Evolutionary conservation across 2,329 filamentous ascomycete species (phyloP), one percentile per base, ranked within the genome.

Genomic region (Aaosphaeria pasadenensis): DNA sequence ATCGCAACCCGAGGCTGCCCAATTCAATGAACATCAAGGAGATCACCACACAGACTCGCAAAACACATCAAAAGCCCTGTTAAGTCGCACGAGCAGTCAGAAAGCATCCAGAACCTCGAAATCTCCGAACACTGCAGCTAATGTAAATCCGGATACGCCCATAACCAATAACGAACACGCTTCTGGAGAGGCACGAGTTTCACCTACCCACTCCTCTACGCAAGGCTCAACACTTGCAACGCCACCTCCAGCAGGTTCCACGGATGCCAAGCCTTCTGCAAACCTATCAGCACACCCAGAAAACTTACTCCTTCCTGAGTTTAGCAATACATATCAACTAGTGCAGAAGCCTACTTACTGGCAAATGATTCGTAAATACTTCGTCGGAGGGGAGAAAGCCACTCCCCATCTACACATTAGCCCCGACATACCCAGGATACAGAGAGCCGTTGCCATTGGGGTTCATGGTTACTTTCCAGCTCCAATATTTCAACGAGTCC

Each of bases 381-480:
- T 70, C 57, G 55, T 60, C 60, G 77, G 59, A 52, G 75, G 67
- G 63, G 88, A 46, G 74, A 79, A 30, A 76, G 80, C 85, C 43
- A 69, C 78, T 6, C 76, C 82, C 4, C 78, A 96, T 66, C 83
- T 96, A 5, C 86, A 84, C 56, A 80, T 89, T 31, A 73, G 83
- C 5, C 84, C 84, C 40, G 82, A 88, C 6, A 77, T 83, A 0
- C 87, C 84, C 1, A 87, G 81, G 55, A 84, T 97, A 42, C 89
- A 84, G 62, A 94, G 87, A 56, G 94, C 94, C 9, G 79, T 99
- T 5, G 91, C 91, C 1, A 96, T 99, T 56, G 94, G 94, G 36
- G 84, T 99, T 1, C 94, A 99, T 68, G 94, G 94, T 1, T 87
- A 95, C 51, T 96, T 97, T 56, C 94, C 94, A 1, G 90, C 90